phyloP scores from a whole-genome alignment of 805 yeast species.

The Hanseniaspora pseudoguilliermondii region DNA sequence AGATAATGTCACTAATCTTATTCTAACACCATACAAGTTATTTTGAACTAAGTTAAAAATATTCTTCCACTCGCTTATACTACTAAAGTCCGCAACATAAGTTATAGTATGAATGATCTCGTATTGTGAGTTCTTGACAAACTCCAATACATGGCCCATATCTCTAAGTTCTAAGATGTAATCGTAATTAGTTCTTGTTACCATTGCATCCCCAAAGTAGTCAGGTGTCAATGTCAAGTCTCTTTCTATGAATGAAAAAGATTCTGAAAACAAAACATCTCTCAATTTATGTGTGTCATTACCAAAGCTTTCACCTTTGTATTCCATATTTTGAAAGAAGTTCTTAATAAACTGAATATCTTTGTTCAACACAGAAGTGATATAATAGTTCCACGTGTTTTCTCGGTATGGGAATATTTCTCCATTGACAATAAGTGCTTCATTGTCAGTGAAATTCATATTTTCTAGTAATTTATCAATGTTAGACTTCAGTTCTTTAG shows the following conservation, averaged over 20 bases:
- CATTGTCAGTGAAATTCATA: conserved; percentile 26
- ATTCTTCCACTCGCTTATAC: conserved; percentile 32
- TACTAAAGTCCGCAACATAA: conserved; percentile 45
- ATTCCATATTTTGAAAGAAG: conserved; percentile 6
- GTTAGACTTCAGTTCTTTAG: conserved; percentile 11
- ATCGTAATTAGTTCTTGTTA: conserved; percentile 22
- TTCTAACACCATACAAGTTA: conserved; percentile 28
- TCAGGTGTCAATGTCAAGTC: conserved; percentile 43
- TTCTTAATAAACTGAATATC: conserved; percentile 34
- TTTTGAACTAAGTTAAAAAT: conserved; percentile 26
- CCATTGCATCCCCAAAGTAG: conserved; percentile 24
- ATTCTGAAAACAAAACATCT: conserved; percentile 23
- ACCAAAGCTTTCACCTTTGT: conserved; percentile 11
- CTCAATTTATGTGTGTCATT: conserved; percentile 17
- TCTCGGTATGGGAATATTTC: conserved; percentile 41
- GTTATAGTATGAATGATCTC: conserved; percentile 33
- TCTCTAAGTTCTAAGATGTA: conserved; percentile 17
- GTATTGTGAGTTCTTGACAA: conserved; percentile 16
- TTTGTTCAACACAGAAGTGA: conserved; percentile 39
- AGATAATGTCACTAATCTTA: conserved; percentile 29
- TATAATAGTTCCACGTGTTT: conserved; percentile 40
- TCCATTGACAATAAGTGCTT: conserved; percentile 57
- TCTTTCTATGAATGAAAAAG: conserved; percentile 27
- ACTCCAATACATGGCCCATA: conserved; percentile 18
- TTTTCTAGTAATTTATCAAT: neutral